These are phyloP conservation scores for Rhynchosporium graminicola DNA, from an alignment of 2,329 filamentous ascomycete genomes.

Conservation along the genomic window DNA sequence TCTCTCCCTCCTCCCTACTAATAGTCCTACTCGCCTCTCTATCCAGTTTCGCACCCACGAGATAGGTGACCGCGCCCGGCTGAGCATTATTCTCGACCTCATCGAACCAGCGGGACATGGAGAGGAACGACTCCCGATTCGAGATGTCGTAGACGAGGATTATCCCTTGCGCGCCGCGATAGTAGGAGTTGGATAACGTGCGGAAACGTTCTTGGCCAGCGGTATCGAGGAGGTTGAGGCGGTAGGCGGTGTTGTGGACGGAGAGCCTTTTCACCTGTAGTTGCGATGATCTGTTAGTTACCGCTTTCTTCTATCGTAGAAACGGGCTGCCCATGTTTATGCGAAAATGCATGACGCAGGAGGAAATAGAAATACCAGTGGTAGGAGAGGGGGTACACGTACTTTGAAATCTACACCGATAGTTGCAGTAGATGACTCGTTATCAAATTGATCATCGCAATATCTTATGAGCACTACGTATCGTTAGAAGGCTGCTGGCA, in stretches of 20 bases:
- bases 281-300: no score
- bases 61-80: conserved; percentile 50
- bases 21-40: conserved; percentile 48
- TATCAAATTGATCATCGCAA: conserved; percentile 58
- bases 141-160: conserved; percentile 93
- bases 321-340: no score
- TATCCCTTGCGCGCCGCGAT: conserved; percentile 93
- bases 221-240: conserved; percentile 69
- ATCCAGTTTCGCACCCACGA: conserved; percentile 56
- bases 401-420: conserved; percentile 61
- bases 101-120: conserved; percentile 56
- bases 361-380: neutral
- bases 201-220: conserved; percentile 96
- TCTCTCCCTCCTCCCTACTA: conserved; percentile 49
- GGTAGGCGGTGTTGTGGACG: conserved; percentile 53
- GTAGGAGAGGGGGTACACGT: conserved; percentile 8
- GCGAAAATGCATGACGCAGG: neutral
- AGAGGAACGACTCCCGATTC: conserved; percentile 54
- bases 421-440: conserved; percentile 54
- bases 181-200: conserved; percentile 91
- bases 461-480: conserved; percentile 53
- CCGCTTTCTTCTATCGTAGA: neutral
- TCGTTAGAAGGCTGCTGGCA: conserved; percentile 15
- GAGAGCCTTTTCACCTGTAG: conserved; percentile 53
- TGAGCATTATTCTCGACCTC: conserved; percentile 54